Base-by-base conservation (phyloP, 345 rosid genomes). In the Gossypium herbaceum region DNA sequence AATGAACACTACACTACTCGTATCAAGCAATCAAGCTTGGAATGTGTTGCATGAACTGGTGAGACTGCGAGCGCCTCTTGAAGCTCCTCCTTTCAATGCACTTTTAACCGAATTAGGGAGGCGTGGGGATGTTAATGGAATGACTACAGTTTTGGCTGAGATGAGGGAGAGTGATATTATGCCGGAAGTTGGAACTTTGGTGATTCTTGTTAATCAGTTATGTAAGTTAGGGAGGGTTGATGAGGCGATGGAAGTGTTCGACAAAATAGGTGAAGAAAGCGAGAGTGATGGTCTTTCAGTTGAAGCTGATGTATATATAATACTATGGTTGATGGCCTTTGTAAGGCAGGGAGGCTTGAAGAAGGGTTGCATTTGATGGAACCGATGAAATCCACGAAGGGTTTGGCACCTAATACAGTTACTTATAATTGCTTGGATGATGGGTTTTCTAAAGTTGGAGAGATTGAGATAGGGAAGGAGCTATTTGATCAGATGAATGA, bases 311-410 rank as follows among this genome's bases (percentile, higher is more conserved):
- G 66, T 72, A 89, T 84, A 66, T 91, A 79, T 60, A 93, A 88
- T 71, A 89, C 93, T 16, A 74, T 93, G 63, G 85, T 92, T 29
- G 84, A 93, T 77, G 99, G 98, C 67, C 79, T 89, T 4, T 87
- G 97, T 74, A 91, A 89, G 75, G 89, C 83, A 9, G 98, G 98
- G 75, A 91, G 92, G 84, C 86, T 83, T 72, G 88, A 86, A 76
- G 94, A 95, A 77, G 97, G 89, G 17, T 80, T 89, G 70, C 81
- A 51, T 67, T 76, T 91, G 68, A 75, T 88, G 81, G 81, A 78
- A 47, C 79, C 22, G 76, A 90, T 91, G 98, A 91, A 76, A 73
- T 75, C 44, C 72, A 85, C 78, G 48, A 76, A 74, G 55, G 79
- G 70, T 2, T 88, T 89, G 80, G 71, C 61, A 3, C 92, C 94